phyloP scores from a whole-genome alignment of 257 asterid species.

The Ajuga chamaepitys region DNA sequence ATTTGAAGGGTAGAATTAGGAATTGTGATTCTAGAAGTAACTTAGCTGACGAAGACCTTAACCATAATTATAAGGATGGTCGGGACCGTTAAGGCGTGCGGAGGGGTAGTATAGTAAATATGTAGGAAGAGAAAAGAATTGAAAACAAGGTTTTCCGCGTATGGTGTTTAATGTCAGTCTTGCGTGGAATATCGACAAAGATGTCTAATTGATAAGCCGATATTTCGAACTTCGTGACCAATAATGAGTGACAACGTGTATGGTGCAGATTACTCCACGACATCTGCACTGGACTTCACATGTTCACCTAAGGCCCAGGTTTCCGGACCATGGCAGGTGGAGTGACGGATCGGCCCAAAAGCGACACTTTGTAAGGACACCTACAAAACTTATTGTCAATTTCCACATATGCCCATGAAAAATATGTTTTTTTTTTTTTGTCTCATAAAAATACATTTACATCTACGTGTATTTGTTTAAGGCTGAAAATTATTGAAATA shows the following conservation, averaged over 20 bases:
- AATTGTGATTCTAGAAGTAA: too few relatives aligned
- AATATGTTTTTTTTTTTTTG: neutral
- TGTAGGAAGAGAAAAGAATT: neutral
- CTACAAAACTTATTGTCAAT: neutral
- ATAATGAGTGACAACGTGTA: constrained; percentile 2
- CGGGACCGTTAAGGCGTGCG: too few relatives aligned
- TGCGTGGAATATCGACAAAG: neutral
- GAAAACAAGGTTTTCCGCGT: constrained; percentile 2
- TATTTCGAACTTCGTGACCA: constrained; percentile 4
- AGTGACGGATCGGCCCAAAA: neutral
- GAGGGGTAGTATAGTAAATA: constrained; percentile 13
- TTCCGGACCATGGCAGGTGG: neutral
- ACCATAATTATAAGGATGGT: too few relatives aligned
- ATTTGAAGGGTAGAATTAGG: too few relatives aligned
- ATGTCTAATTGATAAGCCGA: constrained; percentile 13
- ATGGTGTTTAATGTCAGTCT: neutral
- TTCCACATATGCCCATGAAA: neutral
- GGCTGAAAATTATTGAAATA: too few relatives aligned
- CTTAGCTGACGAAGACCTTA: too few relatives aligned
- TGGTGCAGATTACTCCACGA: constrained; percentile 23
- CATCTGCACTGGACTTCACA: constrained; percentile 10
- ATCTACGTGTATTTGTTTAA: too few relatives aligned
- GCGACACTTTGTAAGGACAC: constrained; percentile 10
- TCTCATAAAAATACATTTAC: too few relatives aligned
- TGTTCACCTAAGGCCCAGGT: constrained; percentile 16